phyloP scores from a whole-genome alignment of 805 yeast species.

The Scheffersomyces amazonensis region DNA sequence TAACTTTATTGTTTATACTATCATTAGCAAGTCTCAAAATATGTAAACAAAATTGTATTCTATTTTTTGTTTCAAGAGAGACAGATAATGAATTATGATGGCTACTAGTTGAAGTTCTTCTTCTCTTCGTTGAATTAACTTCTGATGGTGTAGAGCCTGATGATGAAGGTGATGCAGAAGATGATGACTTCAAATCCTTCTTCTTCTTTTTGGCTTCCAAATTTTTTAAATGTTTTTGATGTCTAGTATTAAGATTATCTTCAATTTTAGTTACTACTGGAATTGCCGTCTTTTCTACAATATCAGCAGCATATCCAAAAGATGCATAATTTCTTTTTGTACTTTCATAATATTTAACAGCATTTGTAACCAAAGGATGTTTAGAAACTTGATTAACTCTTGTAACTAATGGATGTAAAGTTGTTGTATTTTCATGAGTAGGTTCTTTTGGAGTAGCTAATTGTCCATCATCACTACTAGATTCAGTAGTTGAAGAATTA shows the following conservation, averaged over 20 bases:
- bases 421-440: constrained; percentile 1
- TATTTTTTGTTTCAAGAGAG: constrained; percentile 59
- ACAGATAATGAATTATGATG: constrained; percentile 2
- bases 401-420: constrained; percentile 36
- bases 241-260: constrained; percentile 40
- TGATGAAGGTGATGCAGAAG: background rate
- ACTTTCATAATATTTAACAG: constrained; percentile 46
- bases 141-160: constrained; percentile 7
- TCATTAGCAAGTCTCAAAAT: constrained; percentile 77
- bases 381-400: constrained; percentile 35
- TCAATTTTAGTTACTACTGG: constrained; percentile 52
- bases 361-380: constrained; percentile 45
- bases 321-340: constrained; percentile 46
- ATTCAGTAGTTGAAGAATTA: constrained; percentile 10
- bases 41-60: constrained; percentile 76
- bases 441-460: constrained; percentile 3
- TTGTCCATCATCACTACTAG: constrained; percentile 3
- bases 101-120: constrained; percentile 12
- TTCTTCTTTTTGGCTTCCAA: constrained; percentile 3
- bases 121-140: constrained; percentile 14
- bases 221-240: constrained; percentile 23
- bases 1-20: constrained; percentile 66
- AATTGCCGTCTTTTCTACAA: constrained; percentile 53
- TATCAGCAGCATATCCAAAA: constrained; percentile 59
- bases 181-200: background rate